Conservation (phyloP, 169 alveolate species). For the Eimeria sp. region DNA sequence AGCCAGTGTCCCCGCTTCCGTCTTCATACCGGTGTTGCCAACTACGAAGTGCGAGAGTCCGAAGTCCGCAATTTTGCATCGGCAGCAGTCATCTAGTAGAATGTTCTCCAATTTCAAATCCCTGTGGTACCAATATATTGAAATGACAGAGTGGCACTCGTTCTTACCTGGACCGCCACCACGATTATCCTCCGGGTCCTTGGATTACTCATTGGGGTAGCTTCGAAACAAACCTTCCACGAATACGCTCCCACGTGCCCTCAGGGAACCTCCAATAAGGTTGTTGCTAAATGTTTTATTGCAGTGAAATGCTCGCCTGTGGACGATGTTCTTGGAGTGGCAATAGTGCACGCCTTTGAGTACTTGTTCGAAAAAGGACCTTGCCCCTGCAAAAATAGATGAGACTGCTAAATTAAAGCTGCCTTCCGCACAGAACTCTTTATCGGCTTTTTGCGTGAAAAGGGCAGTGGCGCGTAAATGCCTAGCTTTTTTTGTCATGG, state of each 20-base stretch:
- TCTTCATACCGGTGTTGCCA: conserved; percentile 84
- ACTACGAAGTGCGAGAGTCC: conserved; percentile 89
- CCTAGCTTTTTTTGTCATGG: not conserved
- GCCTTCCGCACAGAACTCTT: not conserved
- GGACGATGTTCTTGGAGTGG: conserved; percentile 91
- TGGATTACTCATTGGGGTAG: not conserved
- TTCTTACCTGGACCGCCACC: not conserved
- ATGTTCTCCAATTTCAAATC: conserved; percentile 96
- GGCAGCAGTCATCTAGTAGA: conserved; percentile 89
- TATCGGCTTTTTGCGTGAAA: not conserved
- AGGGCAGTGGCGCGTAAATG: not conserved
- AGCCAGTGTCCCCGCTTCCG: conserved; percentile 89
- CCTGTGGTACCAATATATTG: conserved; percentile 70
- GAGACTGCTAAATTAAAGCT: not conserved
- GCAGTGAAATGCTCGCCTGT: conserved; percentile 85
- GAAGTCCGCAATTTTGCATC: conserved; percentile 93
- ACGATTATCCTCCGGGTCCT: not conserved
- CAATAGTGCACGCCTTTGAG: conserved; percentile 90
- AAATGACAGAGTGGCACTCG: not conserved
- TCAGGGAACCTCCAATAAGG: not conserved
- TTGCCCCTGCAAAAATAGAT: conserved; percentile 78
- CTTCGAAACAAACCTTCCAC: not conserved
- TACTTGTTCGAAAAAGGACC: conserved; percentile 87
- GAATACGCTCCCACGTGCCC: not conserved
- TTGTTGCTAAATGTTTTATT: not conserved